Conservation (phyloP, 768 basidiomycete species). For the Tubosaeta brunneosetosa region DNA sequence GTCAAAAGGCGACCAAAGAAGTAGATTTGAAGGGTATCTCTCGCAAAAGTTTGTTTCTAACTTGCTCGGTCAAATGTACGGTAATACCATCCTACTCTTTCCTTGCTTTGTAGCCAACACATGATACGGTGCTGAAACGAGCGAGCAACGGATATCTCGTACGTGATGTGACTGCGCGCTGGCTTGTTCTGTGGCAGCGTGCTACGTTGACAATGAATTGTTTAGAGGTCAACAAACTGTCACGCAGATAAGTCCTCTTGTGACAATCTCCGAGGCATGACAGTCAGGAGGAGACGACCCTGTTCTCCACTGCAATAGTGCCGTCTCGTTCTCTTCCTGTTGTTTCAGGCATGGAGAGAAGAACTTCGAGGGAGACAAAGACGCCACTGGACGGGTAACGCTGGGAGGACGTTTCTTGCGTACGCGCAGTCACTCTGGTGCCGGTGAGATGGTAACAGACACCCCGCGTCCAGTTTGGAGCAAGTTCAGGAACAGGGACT, state of each 20-base stretch:
- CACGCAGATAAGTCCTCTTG: background rate
- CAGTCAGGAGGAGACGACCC: no score
- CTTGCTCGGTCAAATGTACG: constrained; percentile 12
- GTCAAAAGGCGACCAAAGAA: constrained; percentile 58
- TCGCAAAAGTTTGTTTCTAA: background rate
- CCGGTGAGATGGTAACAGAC: no score
- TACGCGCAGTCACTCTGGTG: no score
- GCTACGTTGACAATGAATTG: background rate
- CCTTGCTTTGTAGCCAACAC: background rate
- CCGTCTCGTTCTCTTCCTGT: background rate
- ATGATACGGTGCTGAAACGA: background rate
- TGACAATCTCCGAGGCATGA: background rate
- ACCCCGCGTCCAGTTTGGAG: no score
- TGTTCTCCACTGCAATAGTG: background rate
- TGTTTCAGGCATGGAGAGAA: background rate
- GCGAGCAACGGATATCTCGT: background rate
- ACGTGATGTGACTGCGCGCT: background rate
- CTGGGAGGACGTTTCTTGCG: no score
- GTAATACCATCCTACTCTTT: constrained; percentile 8
- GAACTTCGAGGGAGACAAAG: background rate
- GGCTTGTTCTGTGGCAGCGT: background rate
- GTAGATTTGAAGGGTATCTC: constrained; percentile 11
- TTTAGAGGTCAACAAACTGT: background rate
- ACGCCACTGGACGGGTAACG: background rate
- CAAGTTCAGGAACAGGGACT: no score